Evolutionary conservation across 2,329 filamentous ascomycete species (phyloP).

Genomic region (Fusarium coicis): DNA sequence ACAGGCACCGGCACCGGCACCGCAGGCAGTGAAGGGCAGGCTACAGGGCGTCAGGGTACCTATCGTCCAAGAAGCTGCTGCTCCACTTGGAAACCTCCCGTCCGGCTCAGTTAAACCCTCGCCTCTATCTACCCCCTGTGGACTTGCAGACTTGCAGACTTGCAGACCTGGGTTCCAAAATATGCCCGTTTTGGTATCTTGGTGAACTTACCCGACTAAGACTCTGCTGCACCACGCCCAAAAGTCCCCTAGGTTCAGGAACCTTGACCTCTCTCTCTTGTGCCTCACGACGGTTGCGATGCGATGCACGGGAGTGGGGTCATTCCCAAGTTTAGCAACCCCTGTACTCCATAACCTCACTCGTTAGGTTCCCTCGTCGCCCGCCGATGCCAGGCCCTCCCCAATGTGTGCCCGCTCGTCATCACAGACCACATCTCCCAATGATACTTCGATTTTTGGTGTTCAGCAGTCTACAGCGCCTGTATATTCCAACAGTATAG

Average conservation of each 20-base stretch:
- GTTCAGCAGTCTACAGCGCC: conserved; percentile 32
- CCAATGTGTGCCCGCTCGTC: conserved; percentile 40
- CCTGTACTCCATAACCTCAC: conserved; percentile 33
- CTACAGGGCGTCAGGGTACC: not conserved
- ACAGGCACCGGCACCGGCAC: not conserved
- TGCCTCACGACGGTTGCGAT: conserved; percentile 27
- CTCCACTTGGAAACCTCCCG: conserved; percentile 36
- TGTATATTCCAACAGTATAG: conserved; percentile 30
- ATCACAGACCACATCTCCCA: conserved; percentile 39
- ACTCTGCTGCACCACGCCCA: conserved; percentile 18
- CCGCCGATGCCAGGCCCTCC: conserved; percentile 20
- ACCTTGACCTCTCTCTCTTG: not conserved
- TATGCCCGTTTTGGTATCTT: conserved; percentile 30
- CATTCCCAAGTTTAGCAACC: conserved; percentile 26
- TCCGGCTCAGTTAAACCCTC: conserved; percentile 29
- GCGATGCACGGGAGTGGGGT: conserved; percentile 33
- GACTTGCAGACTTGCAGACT: conserved; percentile 29
- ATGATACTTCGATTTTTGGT: conserved; percentile 36
- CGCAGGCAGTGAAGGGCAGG: not conserved
- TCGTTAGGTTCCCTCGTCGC: conserved; percentile 20
- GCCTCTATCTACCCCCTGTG: conserved; percentile 39
- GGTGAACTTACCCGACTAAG: conserved; percentile 6
- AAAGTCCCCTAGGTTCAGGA: conserved; percentile 22
- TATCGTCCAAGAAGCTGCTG: conserved; percentile 15
- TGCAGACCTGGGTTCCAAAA: conserved; percentile 21